Percentiles rank a stretch among this genome's conserved stretches.
These are phyloP conservation scores for Naganishia randhawae DNA, from an alignment of 768 basidiomycete species.

Conservation along the genomic window DNA sequence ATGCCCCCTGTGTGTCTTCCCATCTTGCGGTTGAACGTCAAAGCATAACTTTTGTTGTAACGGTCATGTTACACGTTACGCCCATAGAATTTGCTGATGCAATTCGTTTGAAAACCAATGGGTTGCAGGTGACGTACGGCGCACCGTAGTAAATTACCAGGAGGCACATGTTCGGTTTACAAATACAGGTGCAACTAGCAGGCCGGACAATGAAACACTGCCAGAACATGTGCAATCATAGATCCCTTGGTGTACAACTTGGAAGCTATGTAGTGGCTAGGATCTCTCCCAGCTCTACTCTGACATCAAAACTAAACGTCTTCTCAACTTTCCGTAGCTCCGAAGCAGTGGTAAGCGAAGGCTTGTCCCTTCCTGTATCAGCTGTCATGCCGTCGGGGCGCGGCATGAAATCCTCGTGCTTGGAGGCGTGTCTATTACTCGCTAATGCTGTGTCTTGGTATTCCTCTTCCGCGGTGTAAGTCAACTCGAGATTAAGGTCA, in stretches of 20 bases:
- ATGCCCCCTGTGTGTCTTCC: too few relatives aligned
- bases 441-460: neutral
- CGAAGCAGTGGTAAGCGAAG: neutral
- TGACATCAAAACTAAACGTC: constrained; percentile 15
- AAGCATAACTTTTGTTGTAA: too few relatives aligned
- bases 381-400: neutral
- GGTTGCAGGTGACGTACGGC: too few relatives aligned
- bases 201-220: too few relatives aligned
- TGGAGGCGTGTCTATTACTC: neutral
- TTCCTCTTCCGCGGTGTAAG: constrained; percentile 20
- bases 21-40: too few relatives aligned
- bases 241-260: neutral
- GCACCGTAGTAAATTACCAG: too few relatives aligned
- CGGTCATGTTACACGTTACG: neutral
- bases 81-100: too few relatives aligned
- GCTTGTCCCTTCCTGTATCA: neutral
- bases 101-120: too few relatives aligned
- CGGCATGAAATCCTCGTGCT: neutral
- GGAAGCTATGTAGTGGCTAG: neutral
- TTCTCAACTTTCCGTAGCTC: constrained; percentile 15
- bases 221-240: too few relatives aligned
- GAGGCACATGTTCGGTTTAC: too few relatives aligned
- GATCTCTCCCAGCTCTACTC: constrained; percentile 1
- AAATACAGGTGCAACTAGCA: too few relatives aligned
- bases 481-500: constrained; percentile 13